phyloP scores from a whole-genome alignment of 73 alveolate species.

The Paramecium sexaurelia region DNA sequence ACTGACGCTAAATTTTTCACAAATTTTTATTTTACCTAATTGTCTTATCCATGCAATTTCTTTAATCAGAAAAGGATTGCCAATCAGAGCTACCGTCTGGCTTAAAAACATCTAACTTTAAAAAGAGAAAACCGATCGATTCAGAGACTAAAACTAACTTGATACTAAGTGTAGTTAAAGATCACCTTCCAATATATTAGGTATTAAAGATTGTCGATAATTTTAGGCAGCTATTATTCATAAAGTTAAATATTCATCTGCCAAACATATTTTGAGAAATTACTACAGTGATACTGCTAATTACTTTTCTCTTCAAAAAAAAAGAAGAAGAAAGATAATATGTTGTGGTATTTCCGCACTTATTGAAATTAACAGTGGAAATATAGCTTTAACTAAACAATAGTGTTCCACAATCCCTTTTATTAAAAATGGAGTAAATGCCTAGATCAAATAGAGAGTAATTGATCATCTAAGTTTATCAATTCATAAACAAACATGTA shows the following conservation, averaged over 20 bases:
- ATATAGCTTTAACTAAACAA: not conserved
- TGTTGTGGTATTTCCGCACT: not conserved
- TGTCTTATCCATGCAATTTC: not conserved
- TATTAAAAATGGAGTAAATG: not conserved
- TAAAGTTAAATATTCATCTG: constrained; percentile 1
- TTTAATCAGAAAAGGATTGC: not conserved
- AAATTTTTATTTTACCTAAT: not conserved
- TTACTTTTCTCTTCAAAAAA: not conserved
- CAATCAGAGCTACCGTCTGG: not conserved
- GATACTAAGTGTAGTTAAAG: not conserved
- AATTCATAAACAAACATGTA: not conserved
- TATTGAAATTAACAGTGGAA: not conserved
- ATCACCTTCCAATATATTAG: not conserved
- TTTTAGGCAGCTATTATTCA: not conserved
- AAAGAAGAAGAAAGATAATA: not conserved
- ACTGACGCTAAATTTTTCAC: not conserved
- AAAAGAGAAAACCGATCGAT: not conserved
- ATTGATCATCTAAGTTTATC: not conserved
- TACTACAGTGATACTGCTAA: constrained; percentile 1
- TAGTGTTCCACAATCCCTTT: not conserved
- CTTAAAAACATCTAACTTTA: not conserved
- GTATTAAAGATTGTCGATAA: not conserved
- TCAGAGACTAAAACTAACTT: not conserved
- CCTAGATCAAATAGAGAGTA: not conserved
- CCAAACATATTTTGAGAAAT: constrained; percentile 2